Percentiles rank a stretch among this genome's conserved stretches.
Conservation (phyloP, 78 protist genomes). For the Mantamonas sphyraenae region DNA sequence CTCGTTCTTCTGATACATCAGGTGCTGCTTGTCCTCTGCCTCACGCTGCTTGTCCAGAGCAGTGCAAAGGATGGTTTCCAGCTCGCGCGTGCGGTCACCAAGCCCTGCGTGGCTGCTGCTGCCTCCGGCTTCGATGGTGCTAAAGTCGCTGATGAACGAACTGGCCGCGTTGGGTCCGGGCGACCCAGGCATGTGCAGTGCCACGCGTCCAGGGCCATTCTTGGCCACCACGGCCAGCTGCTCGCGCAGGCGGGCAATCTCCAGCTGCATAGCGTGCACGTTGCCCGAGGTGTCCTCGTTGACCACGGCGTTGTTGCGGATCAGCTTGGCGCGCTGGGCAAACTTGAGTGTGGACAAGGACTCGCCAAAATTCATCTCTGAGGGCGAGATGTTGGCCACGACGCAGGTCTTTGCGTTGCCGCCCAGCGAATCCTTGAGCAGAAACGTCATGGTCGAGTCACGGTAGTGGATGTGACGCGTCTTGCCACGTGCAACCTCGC, state of each 20-base stretch:
- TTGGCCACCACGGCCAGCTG: no score
- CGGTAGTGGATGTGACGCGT: conserved; percentile 54
- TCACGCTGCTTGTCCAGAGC: no score
- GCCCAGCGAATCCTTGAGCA: conserved; percentile 52
- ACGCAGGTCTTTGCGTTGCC: conserved; percentile 44
- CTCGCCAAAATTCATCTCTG: conserved; percentile 9
- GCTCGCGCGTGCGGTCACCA: no score
- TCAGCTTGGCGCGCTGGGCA: not conserved
- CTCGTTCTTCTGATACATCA: no score
- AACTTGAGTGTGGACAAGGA: not conserved
- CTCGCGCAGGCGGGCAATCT: not conserved
- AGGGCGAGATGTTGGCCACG: conserved; percentile 42
- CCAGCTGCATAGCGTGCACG: conserved; percentile 1
- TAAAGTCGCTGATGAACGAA: no score
- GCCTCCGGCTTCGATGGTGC: no score
- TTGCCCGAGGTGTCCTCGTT: conserved; percentile 38
- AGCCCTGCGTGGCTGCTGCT: no score
- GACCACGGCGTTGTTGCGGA: not conserved
- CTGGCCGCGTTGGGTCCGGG: no score
- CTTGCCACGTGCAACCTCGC: conserved; percentile 32
- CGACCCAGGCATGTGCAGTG: no score
- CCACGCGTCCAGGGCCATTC: no score
- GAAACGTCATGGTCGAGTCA: conserved; percentile 51
- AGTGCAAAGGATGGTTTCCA: no score
- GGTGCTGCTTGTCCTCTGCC: no score